phyloP scores from a whole-genome alignment of 345 rosid species.

The Luvunga scandens region DNA sequence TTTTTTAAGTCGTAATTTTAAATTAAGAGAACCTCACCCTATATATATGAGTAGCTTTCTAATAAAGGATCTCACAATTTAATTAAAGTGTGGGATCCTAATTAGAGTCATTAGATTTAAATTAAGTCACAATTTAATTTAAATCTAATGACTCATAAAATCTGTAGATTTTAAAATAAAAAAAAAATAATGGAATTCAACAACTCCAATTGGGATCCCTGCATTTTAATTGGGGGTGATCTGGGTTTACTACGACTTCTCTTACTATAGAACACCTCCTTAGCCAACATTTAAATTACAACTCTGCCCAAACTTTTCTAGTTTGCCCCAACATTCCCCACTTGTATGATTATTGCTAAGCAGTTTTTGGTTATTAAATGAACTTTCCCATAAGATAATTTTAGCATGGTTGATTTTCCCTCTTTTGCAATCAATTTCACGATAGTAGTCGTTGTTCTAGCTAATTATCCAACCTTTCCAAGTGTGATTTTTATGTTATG shows the following conservation, averaged over 20 bases:
- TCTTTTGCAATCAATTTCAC: constrained; percentile 13
- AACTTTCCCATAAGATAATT: neutral
- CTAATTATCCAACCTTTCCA: neutral
- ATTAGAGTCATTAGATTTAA: too few species aligned
- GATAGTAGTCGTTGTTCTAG: neutral
- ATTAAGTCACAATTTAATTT: too few species aligned
- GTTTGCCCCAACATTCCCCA: neutral
- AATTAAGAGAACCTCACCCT: too few species aligned
- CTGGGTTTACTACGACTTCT: neutral
- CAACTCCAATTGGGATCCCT: too few species aligned
- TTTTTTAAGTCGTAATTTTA: too few species aligned
- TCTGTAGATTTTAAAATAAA: too few species aligned
- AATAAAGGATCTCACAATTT: too few species aligned
- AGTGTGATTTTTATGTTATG: constrained; percentile 1
- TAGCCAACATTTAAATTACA: neutral
- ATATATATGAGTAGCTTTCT: too few species aligned
- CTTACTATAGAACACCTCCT: neutral
- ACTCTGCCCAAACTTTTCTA: neutral
- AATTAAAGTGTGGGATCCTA: too few species aligned
- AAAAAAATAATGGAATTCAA: too few species aligned
- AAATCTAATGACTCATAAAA: too few species aligned
- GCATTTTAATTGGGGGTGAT: neutral
- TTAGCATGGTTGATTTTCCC: neutral
- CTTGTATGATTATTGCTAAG: constrained; percentile 1
- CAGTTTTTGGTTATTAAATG: constrained; percentile 15